Conservation (phyloP, 208 protist species). For the Leptomonas seymouri region DNA sequence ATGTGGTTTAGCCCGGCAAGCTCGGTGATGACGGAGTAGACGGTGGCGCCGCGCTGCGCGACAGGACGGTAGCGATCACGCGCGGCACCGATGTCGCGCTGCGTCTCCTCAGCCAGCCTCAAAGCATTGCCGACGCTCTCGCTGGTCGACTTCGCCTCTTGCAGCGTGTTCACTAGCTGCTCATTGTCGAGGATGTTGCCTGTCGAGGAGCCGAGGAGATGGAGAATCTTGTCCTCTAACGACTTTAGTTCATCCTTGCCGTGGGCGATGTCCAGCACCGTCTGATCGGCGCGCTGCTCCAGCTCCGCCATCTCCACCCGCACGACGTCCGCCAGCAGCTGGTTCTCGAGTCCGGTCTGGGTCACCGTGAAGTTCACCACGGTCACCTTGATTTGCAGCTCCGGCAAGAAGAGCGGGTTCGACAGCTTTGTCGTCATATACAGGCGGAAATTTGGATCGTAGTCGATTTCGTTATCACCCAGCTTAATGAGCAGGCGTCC, state of each 20-base stretch:
- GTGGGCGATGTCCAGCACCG: conserved; percentile 94
- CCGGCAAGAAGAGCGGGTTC: conserved; percentile 96
- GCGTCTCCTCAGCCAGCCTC: conserved; percentile 91
- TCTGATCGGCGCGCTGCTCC: conserved; percentile 90
- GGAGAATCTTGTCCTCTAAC: conserved; percentile 94
- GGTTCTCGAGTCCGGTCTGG: conserved; percentile 90
- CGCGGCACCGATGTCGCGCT: conserved; percentile 93
- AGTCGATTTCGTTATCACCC: conserved; percentile 95
- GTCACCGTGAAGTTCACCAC: conserved; percentile 97
- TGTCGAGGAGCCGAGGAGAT: conserved; percentile 90
- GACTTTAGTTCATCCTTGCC: conserved; percentile 95
- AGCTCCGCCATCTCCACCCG: conserved; percentile 92
- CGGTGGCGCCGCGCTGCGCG: conserved; percentile 92
- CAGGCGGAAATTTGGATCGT: conserved; percentile 94
- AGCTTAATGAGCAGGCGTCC: conserved; percentile 92
- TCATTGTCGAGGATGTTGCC: conserved; percentile 97
- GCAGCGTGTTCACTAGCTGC: conserved; percentile 95
- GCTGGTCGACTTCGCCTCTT: conserved; percentile 92
- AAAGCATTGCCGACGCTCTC: conserved; percentile 92
- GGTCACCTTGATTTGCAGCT: conserved; percentile 95
- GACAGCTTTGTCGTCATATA: conserved; percentile 97
- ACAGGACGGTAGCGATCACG: conserved; percentile 94
- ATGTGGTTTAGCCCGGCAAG: conserved; percentile 93
- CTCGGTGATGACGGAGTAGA: conserved; percentile 96
- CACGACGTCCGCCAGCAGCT: conserved; percentile 94